Evolutionary conservation across 2,329 filamentous ascomycete genomes (phyloP).

Genomic region (Byssothecium circinans): DNA sequence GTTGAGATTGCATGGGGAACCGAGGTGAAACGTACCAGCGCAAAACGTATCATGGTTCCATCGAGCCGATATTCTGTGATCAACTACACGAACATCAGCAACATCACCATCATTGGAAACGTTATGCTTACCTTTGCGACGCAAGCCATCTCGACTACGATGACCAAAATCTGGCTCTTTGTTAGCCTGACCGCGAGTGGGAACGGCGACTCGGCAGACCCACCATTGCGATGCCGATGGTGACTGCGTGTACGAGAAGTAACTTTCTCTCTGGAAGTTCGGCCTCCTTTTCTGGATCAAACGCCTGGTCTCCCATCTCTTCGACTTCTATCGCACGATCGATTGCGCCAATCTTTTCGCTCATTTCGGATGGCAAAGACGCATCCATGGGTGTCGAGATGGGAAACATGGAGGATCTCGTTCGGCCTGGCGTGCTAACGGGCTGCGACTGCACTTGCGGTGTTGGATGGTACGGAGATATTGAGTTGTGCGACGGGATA

Average conservation of each 20-base stretch:
- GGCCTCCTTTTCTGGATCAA: slow-evolving; percentile 27
- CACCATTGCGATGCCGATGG: slow-evolving; percentile 28
- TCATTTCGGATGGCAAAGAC: slow-evolving; percentile 21
- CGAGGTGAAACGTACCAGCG: slow-evolving; percentile 30
- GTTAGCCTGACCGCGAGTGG: slow-evolving; percentile 4
- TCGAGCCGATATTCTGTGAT: slow-evolving; percentile 46
- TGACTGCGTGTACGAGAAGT: slow-evolving; percentile 26
- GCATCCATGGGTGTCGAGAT: slow-evolving; percentile 22
- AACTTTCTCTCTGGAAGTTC: slow-evolving; percentile 26
- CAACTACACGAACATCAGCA: slow-evolving; percentile 33
- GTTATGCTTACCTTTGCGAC: slow-evolving; percentile 23
- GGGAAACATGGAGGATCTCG: slow-evolving; percentile 21
- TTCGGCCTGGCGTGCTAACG: slow-evolving; percentile 13
- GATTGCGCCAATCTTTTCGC: slow-evolving; percentile 29
- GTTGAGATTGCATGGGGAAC: neutral
- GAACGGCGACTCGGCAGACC: neutral
- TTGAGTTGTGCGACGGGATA: slow-evolving; percentile 18
- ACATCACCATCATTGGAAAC: slow-evolving; percentile 6
- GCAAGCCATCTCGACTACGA: slow-evolving; percentile 35
- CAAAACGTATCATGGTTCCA: slow-evolving; percentile 44
- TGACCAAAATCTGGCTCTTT: slow-evolving; percentile 21
- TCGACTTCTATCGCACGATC: slow-evolving; percentile 29
- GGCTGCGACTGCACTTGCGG: slow-evolving; percentile 11
- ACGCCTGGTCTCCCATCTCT: slow-evolving; percentile 27
- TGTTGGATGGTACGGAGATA: slow-evolving; percentile 12